Evolutionary conservation across 2,329 filamentous ascomycete species (phyloP).

Genomic region (Fusarium paranaense): DNA sequence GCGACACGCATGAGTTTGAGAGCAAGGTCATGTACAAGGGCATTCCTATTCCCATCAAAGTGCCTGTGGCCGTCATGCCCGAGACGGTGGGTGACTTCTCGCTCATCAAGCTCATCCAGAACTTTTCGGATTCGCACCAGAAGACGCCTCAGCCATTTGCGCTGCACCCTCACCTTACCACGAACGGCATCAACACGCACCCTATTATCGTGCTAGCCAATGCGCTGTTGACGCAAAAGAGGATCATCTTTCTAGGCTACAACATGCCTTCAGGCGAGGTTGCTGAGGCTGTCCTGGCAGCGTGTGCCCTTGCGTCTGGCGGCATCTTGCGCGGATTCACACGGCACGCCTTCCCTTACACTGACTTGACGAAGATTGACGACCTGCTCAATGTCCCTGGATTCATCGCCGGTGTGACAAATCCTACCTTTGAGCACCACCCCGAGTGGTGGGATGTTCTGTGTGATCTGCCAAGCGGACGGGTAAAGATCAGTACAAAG

Average conservation of each 20-base stretch:
- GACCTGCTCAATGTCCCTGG: conserved; percentile 95
- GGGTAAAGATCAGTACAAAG: conserved; percentile 92
- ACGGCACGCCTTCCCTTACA: conserved; percentile 96
- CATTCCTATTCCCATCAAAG: conserved; percentile 95
- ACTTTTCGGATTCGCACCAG: conserved; percentile 86
- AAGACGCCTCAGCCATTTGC: conserved; percentile 86
- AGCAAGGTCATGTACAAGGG: conserved; percentile 96
- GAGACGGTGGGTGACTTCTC: conserved; percentile 99
- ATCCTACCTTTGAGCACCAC: conserved; percentile 94
- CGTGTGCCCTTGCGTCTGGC: conserved; percentile 92
- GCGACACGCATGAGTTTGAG: conserved; percentile 98
- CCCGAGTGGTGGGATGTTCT: conserved; percentile 98
- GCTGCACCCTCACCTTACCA: conserved; percentile 91
- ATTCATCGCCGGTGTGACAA: conserved; percentile 97
- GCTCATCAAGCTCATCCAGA: conserved; percentile 95
- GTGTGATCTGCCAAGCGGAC: conserved; percentile 90
- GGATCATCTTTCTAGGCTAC: conserved; percentile 94
- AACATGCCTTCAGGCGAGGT: conserved; percentile 96
- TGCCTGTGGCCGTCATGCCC: conserved; percentile 91
- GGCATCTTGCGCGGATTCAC: conserved; percentile 95
- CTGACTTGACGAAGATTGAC: conserved; percentile 96
- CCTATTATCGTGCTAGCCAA: conserved; percentile 96
- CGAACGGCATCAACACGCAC: conserved; percentile 88
- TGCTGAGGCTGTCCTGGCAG: conserved; percentile 97
- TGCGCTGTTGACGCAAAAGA: conserved; percentile 94